Evolutionary conservation across 495 filamentous ascomycete genomes (phyloP), one percentile per base, ranked within the genome.

Genomic region (Terfezia boudieri): DNA sequence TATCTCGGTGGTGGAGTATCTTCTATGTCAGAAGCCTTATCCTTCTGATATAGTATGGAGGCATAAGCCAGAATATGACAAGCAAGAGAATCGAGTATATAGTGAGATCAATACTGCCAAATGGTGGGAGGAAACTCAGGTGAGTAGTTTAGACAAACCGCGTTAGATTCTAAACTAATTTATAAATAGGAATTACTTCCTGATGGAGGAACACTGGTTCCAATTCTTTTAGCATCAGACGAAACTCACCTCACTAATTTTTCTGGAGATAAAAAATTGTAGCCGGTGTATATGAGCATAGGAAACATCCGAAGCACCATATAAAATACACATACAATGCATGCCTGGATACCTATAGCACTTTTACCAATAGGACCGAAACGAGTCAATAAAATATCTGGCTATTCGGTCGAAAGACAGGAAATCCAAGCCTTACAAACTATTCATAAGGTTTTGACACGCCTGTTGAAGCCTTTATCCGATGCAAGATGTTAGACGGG

Each of bases 241-340:
- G 35, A 46, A 11, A 61, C 56, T 22, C 53, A 61, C 26, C 32
- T 61, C 3, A 62, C 38, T 7, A 61, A 58, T 53, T 58, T 58
- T 36, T 56, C 35, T 0, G 41, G 53, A 1, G 22, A 57, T n/a
- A 60, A 54, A 23, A 57, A 61, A 26, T 50, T 46, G 2, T 63
- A 50, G 56, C 52, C 51, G 1, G 23, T 61, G 17, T 57, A 63
- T 49, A 43, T 63, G 6, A 59, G 37, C 1, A 54, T 59, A 9
- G 50, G 59, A 23, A 63, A 63, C 49, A 55, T 57, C 12, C 22
- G 16, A 10, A 52, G 56, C 0, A 26, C 35, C 1, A 6, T 56
- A 16, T 50, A 35, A 11, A 59, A 54, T 14, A 59, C 37, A 32
- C 50, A 36, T 8, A 36, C 32, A 7, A 10, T 12, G n/a, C 48